These are phyloP conservation scores for Colletotrichum tofieldiae DNA, from an alignment of 2,329 filamentous ascomycete species.

Conservation along the genomic window DNA sequence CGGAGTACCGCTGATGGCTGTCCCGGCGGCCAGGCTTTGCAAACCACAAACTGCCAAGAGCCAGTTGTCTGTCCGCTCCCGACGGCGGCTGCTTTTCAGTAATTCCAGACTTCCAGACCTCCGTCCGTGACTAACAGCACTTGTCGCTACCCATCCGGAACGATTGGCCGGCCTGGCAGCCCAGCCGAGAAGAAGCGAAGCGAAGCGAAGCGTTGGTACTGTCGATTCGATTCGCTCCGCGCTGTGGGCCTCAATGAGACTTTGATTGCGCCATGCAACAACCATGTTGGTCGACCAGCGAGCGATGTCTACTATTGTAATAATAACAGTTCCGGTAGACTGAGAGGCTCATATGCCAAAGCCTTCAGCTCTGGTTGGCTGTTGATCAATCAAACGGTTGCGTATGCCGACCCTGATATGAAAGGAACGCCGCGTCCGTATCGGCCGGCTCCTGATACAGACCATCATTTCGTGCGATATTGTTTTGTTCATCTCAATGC, in stretches of 20 bases:
- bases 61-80: background rate
- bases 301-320: background rate
- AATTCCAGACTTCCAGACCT: background rate
- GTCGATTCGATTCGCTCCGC: slow-evolving; percentile 7
- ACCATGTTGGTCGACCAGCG: background rate
- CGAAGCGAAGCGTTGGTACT: background rate
- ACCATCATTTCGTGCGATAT: slow-evolving; percentile 41
- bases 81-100: background rate
- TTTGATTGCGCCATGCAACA: slow-evolving; percentile 26
- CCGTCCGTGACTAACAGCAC: slow-evolving; percentile 1
- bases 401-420: slow-evolving; percentile 12
- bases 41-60: background rate
- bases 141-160: slow-evolving; percentile 19
- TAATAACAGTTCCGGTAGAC: background rate
- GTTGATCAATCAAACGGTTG: slow-evolving; percentile 4
- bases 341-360: background rate
- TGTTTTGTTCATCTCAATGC: slow-evolving; percentile 19
- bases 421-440: slow-evolving; percentile 12
- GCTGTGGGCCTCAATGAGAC: slow-evolving; percentile 13
- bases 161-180: slow-evolving; percentile 20
- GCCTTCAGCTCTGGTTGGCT: background rate
- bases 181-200: slow-evolving; percentile 18
- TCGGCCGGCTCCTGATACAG: slow-evolving; percentile 32
- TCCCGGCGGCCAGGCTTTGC: background rate
- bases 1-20: background rate